Evolutionary conservation across 352 stramenopile genomes (phyloP).

Genomic region (Phytophthora pisi): DNA sequence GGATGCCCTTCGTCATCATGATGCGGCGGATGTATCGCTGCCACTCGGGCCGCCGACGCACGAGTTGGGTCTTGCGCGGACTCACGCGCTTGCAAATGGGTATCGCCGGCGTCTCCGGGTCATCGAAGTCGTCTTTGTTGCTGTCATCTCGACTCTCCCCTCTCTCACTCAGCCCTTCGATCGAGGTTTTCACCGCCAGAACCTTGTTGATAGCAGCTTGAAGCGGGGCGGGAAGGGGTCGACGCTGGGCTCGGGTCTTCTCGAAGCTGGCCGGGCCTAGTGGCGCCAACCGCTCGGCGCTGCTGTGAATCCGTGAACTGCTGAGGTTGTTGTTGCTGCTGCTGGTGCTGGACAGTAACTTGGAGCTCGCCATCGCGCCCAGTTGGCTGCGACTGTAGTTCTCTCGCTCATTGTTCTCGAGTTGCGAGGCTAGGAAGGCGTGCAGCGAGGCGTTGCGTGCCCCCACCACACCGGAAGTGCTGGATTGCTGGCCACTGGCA

Average conservation of each 20-base stretch:
- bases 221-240: constrained; percentile 15
- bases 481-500: constrained; percentile 5
- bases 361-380: constrained; percentile 30
- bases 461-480: neutral
- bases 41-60: constrained; percentile 22
- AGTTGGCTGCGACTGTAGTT: constrained; percentile 30
- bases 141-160: constrained; percentile 2
- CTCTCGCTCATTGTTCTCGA: constrained; percentile 26
- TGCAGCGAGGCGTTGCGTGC: constrained; percentile 17
- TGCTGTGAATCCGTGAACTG: constrained; percentile 5
- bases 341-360: neutral
- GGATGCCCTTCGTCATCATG: constrained; percentile 32
- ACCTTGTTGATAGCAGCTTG: constrained; percentile 31
- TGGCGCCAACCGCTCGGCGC: constrained; percentile 10
- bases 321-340: constrained; percentile 14
- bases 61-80: constrained; percentile 14
- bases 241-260: constrained; percentile 14
- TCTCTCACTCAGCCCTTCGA: constrained; percentile 7
- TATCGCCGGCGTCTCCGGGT: constrained; percentile 7
- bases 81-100: constrained; percentile 11
- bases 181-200: constrained; percentile 9
- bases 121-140: constrained; percentile 7
- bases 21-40: constrained; percentile 28
- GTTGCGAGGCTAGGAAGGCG: constrained; percentile 14
- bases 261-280: constrained; percentile 16